A percentile compares a stretch with the other conserved stretches of the same genome.
phyloP scores from a whole-genome alignment of 768 basidiomycete genomes.

The Dendrothele bispora region DNA sequence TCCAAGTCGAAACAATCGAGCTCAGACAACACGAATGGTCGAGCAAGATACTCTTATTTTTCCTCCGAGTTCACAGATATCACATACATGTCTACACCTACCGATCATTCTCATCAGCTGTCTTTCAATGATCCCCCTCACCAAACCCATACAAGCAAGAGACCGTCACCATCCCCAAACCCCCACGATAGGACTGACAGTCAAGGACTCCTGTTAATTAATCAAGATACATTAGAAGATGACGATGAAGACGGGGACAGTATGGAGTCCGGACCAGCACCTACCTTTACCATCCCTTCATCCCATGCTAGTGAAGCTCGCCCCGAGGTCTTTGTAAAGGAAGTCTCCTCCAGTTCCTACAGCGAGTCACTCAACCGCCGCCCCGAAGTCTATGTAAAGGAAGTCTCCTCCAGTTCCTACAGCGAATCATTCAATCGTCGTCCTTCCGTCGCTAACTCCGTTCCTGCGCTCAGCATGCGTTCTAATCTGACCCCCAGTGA shows the following conservation, averaged over 20 bases:
- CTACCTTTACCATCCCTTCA: conserved; percentile 1
- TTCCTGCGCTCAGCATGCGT: background rate
- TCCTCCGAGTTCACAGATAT: conserved; percentile 19
- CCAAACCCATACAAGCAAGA: background rate
- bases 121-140: conserved; percentile 14
- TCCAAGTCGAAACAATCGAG: conserved; percentile 7
- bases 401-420: conserved; percentile 1
- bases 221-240: conserved; percentile 1
- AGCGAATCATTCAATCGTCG: background rate
- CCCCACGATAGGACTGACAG: conserved; percentile 16
- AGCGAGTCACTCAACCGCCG: background rate
- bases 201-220: conserved; percentile 8
- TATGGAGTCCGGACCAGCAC: background rate
- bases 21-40: conserved; percentile 4
- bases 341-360: conserved; percentile 1
- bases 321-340: conserved; percentile 5
- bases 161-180: conserved; percentile 9
- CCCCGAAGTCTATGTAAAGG: conserved; percentile 3
- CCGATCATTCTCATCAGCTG: conserved; percentile 9
- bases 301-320: background rate
- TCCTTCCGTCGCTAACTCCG: background rate
- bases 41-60: conserved; percentile 4
- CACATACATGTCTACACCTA: conserved; percentile 22
- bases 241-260: conserved; percentile 6
- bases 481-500: background rate